Percentiles rank a stretch among this genome's conserved stretches.
phyloP scores from a whole-genome alignment of 1,284 basidiomycete genomes.

The Hortiboletus rubellus region DNA sequence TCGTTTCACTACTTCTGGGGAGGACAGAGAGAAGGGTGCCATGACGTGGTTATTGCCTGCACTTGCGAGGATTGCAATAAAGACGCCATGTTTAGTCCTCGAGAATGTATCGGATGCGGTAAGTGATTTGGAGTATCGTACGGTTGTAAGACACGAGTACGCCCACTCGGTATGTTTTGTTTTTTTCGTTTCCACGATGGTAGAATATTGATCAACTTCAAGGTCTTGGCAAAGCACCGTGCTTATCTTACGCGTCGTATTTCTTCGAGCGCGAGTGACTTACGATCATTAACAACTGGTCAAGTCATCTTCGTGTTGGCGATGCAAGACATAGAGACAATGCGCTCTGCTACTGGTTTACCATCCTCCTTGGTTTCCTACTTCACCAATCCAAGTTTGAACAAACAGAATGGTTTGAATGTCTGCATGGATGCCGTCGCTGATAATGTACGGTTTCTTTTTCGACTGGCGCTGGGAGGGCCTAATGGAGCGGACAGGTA shows the following conservation, averaged over 20 bases:
- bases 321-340: slow-evolving; percentile 88
- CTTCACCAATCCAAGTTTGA: slow-evolving; percentile 88
- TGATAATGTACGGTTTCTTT: slow-evolving; percentile 63
- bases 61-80: slow-evolving; percentile 79
- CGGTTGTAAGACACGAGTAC: slow-evolving; percentile 88
- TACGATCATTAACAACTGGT: slow-evolving; percentile 75
- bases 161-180: slow-evolving; percentile 59
- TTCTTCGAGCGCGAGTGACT: slow-evolving; percentile 68
- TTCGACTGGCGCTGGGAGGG: not conserved
- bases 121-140: slow-evolving; percentile 92
- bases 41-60: slow-evolving; percentile 79
- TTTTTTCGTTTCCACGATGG: not conserved
- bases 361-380: slow-evolving; percentile 86
- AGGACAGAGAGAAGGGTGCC: slow-evolving; percentile 52
- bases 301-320: slow-evolving; percentile 88
- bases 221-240: slow-evolving; percentile 76
- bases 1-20: slow-evolving; percentile 56
- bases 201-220: slow-evolving; percentile 5
- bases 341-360: slow-evolving; percentile 79
- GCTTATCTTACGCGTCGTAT: slow-evolving; percentile 64
- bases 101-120: slow-evolving; percentile 85
- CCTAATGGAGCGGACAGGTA: slow-evolving; percentile 46
- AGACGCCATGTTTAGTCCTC: slow-evolving; percentile 85
- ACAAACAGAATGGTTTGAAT: slow-evolving; percentile 64
- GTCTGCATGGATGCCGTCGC: slow-evolving; percentile 85